These are phyloP conservation scores for Xylaria flabelliformis DNA, from an alignment of 495 filamentous ascomycete genomes.

Conservation along the genomic window DNA sequence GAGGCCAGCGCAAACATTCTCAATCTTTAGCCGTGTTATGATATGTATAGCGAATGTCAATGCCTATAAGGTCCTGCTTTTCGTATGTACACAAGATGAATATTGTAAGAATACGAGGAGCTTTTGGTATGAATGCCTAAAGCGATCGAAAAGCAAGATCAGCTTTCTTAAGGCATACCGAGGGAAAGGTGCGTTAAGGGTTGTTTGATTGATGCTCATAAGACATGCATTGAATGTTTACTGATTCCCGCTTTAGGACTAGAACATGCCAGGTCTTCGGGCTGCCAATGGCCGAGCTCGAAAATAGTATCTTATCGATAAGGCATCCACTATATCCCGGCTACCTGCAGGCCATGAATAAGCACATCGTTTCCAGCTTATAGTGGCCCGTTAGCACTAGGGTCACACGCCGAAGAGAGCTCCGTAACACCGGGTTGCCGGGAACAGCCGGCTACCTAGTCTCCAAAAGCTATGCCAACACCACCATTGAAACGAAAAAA, in stretches of 20 bases:
- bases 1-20: not conserved
- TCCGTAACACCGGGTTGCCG: conserved; percentile 41
- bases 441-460: conserved; percentile 42
- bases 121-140: not conserved
- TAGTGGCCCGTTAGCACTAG: conserved; percentile 29
- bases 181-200: not conserved
- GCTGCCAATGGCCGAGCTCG: not conserved
- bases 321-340: not conserved
- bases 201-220: not conserved
- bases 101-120: not conserved
- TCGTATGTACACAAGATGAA: not conserved
- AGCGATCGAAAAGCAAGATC: not conserved
- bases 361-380: not conserved
- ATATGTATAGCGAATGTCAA: conserved; percentile 10
- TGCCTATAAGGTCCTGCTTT: not conserved
- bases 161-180: not conserved
- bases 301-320: not conserved
- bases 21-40: not conserved
- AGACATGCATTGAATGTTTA: conserved; percentile 35
- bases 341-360: not conserved
- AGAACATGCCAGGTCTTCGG: not conserved
- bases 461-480: conserved; percentile 18
- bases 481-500: conserved; percentile 20
- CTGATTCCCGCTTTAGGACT: conserved; percentile 37
- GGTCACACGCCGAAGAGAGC: conserved; percentile 6